Percentiles rank a stretch among this genome's conserved stretches.
Evolutionary conservation across 768 basidiomycete species (phyloP).

Genomic region (Leccinum ochraceum): DNA sequence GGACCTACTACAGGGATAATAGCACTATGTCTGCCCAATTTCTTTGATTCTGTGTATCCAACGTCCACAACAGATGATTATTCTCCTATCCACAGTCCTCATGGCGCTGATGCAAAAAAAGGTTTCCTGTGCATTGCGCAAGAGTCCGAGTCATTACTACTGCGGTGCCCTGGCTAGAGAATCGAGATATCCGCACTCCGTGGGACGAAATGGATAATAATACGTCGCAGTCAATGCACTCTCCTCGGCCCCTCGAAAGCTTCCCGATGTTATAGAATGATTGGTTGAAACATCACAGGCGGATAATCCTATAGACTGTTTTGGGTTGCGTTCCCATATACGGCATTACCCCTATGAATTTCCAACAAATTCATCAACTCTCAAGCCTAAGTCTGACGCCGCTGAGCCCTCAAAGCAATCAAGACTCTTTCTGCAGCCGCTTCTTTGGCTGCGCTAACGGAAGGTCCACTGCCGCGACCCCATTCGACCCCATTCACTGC

Average conservation of each 20-base stretch:
- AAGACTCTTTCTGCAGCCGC: slow-evolving; percentile 22
- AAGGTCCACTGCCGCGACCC: slow-evolving; percentile 22
- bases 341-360: slow-evolving; percentile 16
- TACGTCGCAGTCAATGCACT: not conserved
- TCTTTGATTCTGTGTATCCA: not conserved
- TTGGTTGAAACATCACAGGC: not conserved
- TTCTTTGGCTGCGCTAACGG: slow-evolving; percentile 25
- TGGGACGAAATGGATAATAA: not conserved
- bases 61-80: not conserved
- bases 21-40: not conserved
- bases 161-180: slow-evolving; percentile 7
- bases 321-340: slow-evolving; percentile 12
- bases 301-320: slow-evolving; percentile 15
- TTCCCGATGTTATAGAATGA: not conserved
- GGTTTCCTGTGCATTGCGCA: slow-evolving; percentile 4
- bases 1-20: not conserved
- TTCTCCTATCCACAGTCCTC: not conserved
- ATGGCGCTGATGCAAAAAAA: not conserved
- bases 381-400: not conserved
- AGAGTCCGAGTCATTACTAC: not conserved
- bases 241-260: not conserved
- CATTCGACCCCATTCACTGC: slow-evolving; percentile 24
- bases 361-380: not conserved
- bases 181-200: not conserved
- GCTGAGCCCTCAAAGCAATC: slow-evolving; percentile 7